Conservation (phyloP, 2,329 filamentous ascomycete genomes). For the Elsinoe batatas region DNA sequence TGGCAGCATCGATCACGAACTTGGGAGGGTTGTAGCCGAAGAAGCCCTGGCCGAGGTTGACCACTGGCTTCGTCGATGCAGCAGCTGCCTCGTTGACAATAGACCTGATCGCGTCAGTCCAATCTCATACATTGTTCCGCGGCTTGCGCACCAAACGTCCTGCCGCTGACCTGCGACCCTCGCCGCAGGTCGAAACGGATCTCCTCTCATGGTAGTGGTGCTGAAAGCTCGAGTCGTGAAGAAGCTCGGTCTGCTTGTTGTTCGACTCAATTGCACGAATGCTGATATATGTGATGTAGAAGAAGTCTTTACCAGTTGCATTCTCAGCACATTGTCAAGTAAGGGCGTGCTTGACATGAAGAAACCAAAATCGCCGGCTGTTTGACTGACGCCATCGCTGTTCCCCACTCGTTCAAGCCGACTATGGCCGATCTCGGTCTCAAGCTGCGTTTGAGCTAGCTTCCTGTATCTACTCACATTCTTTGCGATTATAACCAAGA, state of each 20-base stretch:
- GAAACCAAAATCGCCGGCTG: not conserved
- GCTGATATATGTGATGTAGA: not conserved
- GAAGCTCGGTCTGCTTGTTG: not conserved
- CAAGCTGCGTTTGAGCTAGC: not conserved
- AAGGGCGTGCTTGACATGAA: not conserved
- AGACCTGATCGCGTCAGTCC: slow-evolving; percentile 35
- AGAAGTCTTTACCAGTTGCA: not conserved
- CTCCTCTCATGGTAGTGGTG: slow-evolving; percentile 21
- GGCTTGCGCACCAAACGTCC: slow-evolving; percentile 45
- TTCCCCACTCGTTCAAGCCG: not conserved
- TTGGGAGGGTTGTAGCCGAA: slow-evolving; percentile 90
- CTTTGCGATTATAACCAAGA: not conserved
- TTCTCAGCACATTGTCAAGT: not conserved
- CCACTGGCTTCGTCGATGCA: slow-evolving; percentile 53
- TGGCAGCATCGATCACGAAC: slow-evolving; percentile 87
- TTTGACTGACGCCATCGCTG: slow-evolving; percentile 1
- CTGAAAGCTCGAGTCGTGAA: slow-evolving; percentile 4
- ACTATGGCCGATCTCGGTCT: not conserved
- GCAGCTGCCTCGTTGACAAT: slow-evolving; percentile 60
- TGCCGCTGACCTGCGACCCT: slow-evolving; percentile 46
- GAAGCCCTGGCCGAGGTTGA: slow-evolving; percentile 65
- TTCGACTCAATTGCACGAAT: not conserved
- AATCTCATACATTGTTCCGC: not conserved
- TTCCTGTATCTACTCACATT: not conserved
- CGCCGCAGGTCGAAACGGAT: slow-evolving; percentile 44